Percentiles rank a stretch among this genome's conserved stretches.
phyloP scores from a whole-genome alignment of 306 rosid species.

The Pyrus bretschneideri region DNA sequence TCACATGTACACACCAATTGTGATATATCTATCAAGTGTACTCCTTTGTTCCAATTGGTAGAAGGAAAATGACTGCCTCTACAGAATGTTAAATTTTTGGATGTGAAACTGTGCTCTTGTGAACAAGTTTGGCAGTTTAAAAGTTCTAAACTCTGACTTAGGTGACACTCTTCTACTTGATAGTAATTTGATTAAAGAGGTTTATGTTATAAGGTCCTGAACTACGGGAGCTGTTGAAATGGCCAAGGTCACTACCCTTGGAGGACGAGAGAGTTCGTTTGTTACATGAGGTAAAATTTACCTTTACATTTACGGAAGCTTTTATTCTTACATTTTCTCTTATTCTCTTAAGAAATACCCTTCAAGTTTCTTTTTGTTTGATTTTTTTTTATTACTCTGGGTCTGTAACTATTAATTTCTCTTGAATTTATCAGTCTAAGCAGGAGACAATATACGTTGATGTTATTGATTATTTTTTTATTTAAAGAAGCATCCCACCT shows the following conservation, averaged over 20 bases:
- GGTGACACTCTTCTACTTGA: neutral
- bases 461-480: too few relatives aligned
- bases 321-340: neutral
- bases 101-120: neutral
- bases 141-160: neutral
- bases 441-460: too few relatives aligned
- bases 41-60: neutral
- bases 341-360: neutral
- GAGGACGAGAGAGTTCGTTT: conserved; percentile 91
- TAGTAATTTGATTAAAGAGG: conserved; percentile 11
- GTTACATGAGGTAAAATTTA: conserved; percentile 69
- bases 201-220: conserved; percentile 55
- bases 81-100: neutral
- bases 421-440: neutral
- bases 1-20: neutral
- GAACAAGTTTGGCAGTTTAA: neutral
- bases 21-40: neutral
- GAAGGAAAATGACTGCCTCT: neutral
- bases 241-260: conserved; percentile 96
- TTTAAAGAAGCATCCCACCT: too few relatives aligned
- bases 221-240: conserved; percentile 65
- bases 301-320: neutral
- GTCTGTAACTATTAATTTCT: neutral
- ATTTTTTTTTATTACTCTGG: neutral
- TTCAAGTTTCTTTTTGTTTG: conserved; percentile 4